Conservation (phyloP, 805 yeast species). For the Candida suzukii region DNA sequence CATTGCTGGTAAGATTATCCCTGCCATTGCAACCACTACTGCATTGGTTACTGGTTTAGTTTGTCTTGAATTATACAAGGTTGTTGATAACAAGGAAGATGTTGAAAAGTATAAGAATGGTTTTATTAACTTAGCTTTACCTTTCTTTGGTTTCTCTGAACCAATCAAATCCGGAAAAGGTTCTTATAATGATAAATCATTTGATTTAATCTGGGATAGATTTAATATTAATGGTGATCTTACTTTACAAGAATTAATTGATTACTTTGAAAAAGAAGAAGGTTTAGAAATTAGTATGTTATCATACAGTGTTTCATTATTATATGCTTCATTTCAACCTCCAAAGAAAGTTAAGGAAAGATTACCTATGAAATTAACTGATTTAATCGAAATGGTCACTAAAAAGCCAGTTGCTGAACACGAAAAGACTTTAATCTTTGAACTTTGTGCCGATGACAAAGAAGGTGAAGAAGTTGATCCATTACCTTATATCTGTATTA, state of each 20-base stretch:
- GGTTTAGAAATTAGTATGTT: conserved; percentile 87
- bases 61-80: conserved; percentile 86
- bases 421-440: conserved; percentile 74
- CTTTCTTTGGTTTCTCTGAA: conserved; percentile 95
- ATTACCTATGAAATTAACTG: conserved; percentile 55
- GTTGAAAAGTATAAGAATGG: conserved; percentile 91
- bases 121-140: conserved; percentile 83
- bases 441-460: conserved; percentile 86
- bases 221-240: conserved; percentile 75
- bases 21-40: conserved; percentile 99
- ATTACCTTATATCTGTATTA: conserved; percentile 77
- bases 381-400: conserved; percentile 76
- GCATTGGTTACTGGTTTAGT: conserved; percentile 94
- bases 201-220: conserved; percentile 94
- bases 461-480: conserved; percentile 88
- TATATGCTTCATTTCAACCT: conserved; percentile 92
- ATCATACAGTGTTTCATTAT: conserved; percentile 80
- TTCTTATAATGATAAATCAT: conserved; percentile 67
- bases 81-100: conserved; percentile 64
- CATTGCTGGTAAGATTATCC: conserved; percentile 97
- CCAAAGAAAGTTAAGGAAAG: conserved; percentile 84
- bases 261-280: conserved; percentile 71
- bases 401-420: conserved; percentile 74
- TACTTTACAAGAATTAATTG: conserved; percentile 66
- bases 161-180: conserved; percentile 84